Base-by-base conservation (phyloP, 257 asterid species). In the Nemophila menziesii region DNA sequence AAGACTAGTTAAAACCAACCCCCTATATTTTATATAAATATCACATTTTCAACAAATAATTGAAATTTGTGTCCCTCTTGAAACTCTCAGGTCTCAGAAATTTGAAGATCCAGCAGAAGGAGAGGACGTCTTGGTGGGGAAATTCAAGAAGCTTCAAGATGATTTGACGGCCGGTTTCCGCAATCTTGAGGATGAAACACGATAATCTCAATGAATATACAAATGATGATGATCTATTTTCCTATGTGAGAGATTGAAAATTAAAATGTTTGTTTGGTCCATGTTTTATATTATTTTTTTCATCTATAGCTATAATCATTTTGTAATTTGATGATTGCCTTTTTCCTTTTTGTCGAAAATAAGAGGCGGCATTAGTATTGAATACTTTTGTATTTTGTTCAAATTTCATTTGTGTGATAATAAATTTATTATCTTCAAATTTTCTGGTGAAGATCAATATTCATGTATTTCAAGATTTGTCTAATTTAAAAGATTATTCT, bases 31-130 rank as follows among this genome's bases (percentile, higher is more conserved):
- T n/a, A n/a, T n/a, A n/a, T n/a, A n/a, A n/a, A n/a, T n/a, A n/a
- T n/a, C n/a, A n/a, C n/a, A n/a, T n/a, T n/a, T n/a, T n/a, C n/a
- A n/a, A n/a, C n/a, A n/a, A n/a, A n/a, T n/a, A n/a, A n/a, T n/a
- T n/a, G n/a, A n/a, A n/a, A n/a, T n/a, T n/a, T n/a, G n/a, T n/a
- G n/a, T n/a, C n/a, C n/a, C 27, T 39, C 43, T 33, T 13, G 33
- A 48, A 47, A 6, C 19, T 38, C 55, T 62, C 86, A 89, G 98
- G 67, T 89, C 95, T 11, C 98, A 89, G 64, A 89, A 89, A 68
- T 89, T 89, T 12, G 98, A 89, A 79, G 98, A 89, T 37, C 98
- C 98, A 19, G 98, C 94, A 5, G 98, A 89, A 72, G 98, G 98
- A 20, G 98, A 89, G 70, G 93, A 72, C 0, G 70, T 46, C 39